Base-by-base conservation (phyloP, 495 filamentous ascomycete species). In the Aspergillus indologenus region DNA sequence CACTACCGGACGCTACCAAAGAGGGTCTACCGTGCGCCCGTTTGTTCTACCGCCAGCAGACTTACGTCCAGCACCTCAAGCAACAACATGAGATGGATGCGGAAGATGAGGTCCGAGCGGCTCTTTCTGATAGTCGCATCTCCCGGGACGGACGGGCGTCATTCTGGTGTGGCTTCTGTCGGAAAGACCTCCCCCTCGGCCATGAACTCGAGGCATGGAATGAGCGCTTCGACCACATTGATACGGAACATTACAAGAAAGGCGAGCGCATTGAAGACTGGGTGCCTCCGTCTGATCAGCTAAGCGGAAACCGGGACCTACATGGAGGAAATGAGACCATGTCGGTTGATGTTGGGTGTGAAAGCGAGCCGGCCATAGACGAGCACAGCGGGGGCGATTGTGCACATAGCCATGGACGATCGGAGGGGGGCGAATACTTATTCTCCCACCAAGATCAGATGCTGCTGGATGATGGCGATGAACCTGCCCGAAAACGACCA, bases 121-220 rank as follows among this genome's bases (percentile, higher is more conserved):
- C 83, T 49, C 72, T 80, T 23, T 74, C 77, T 23, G 71, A 65
- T 12, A 83, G 79, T 56, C 82, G 85, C 18, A 83, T 94, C 34
- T 90, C 90, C 20, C 72, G 84, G n/a, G 87, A 89, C 58, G 83
- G 80, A 40, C 83, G 89, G 57, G 71, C 75, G 17, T 79, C 81
- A 6, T 96, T 92, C 70, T 96, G 92, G 92, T 98, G 93, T 63
- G 93, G 93, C 0, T 96, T 96, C 66, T 96, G 92, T 67, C 67
- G 70, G 40, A 67, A 71, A 14, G 78, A 85, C 7, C 75, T 92
- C 12, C 66, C 75, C 17, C 75, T 92, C 42, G 78, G 77, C 18
- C 71, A 76, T 8, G 83, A 83, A 0, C 61, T 80, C 3, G 82
- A 79, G 17, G 88, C 85, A 0, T 85, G 83, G 81, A 85, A 89